Evolutionary conservation across 148 eudicot genomes (phyloP), one percentile per base, ranked within the genome.

Genomic region (Fagopyrum homotropicum): DNA sequence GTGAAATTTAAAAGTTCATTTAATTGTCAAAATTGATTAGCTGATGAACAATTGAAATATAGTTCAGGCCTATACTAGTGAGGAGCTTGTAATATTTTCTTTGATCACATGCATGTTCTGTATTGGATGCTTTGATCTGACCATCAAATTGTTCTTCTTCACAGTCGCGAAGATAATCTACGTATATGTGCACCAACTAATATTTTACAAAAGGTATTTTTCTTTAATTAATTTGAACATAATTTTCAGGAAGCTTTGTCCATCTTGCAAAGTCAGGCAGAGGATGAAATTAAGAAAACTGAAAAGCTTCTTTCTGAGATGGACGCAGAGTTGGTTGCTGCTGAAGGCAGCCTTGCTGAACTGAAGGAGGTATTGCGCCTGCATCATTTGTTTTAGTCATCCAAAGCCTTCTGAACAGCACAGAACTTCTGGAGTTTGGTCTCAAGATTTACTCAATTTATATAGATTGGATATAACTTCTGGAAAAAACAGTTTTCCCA

Each of bases 321-420:
- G 79, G 97, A 94, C 80, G 88, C 84, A 11, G 97, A 94, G 82
- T 78, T 91, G 69, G 82, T 40, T 61, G 85, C 84, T 76, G 88
- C 88, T 12, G 98, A 94, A 82, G 93, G 88, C 73, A 84, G 84
- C 81, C 88, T 94, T 69, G 88, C 88, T 59, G 98, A 88, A 79
- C 88, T 94, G 71, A 82, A 86, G 69, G 97, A 91, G 98, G 98
- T 91, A 76, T 66, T 44, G 7, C 30, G 7, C 6, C 10, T 59
- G 2, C 35, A 59, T 7, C 2, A 59, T 6, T 59, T 59, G 64
- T 22, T 59, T 19, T 59, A 7, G 26, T 59, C 4, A 22, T 59
- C 30, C 40, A 59, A 59, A 55, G 60, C 60, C 60, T n/a, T 55
- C 60, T 55, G 60, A 16, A 55, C 60, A 22, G 35, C 30, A 59